Evolutionary conservation across 108 stramenopile genomes (phyloP).

Genomic region (Cyclotella cryptica): DNA sequence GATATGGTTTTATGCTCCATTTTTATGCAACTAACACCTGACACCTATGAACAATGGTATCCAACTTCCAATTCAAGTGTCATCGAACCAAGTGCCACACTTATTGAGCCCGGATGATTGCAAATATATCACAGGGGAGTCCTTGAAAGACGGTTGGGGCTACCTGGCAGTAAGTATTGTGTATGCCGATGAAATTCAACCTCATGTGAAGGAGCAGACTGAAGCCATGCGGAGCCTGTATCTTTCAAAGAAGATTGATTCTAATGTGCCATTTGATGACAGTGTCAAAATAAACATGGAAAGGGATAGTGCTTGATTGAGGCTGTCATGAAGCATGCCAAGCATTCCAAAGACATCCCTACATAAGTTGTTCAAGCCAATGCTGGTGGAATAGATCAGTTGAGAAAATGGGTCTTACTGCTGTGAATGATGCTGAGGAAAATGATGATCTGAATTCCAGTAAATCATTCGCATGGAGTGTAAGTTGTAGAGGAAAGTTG

Average conservation of each 20-base stretch:
- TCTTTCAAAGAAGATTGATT: conserved; percentile 28
- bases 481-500: conserved; percentile 20
- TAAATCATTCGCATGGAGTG: conserved; percentile 48
- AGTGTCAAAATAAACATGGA: background rate
- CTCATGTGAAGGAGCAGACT: conserved; percentile 64
- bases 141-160: conserved; percentile 78
- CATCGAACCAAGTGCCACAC: conserved; percentile 70
- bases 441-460: conserved; percentile 23
- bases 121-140: conserved; percentile 61
- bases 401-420: conserved; percentile 62
- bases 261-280: conserved; percentile 12
- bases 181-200: conserved; percentile 68
- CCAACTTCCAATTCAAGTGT: conserved; percentile 34
- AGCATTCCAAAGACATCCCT: conserved; percentile 23
- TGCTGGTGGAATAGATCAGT: conserved; percentile 56
- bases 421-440: conserved; percentile 14
- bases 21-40: background rate
- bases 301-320: conserved; percentile 42
- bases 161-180: conserved; percentile 65
- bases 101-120: conserved; percentile 40
- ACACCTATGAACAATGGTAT: background rate
- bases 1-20: background rate
- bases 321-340: conserved; percentile 53
- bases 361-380: conserved; percentile 51
- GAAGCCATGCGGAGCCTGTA: conserved; percentile 64